Evolutionary conservation across 208 protist genomes (phyloP), one percentile per base, ranked within the genome.

Genomic region (Crithidia bombi): DNA sequence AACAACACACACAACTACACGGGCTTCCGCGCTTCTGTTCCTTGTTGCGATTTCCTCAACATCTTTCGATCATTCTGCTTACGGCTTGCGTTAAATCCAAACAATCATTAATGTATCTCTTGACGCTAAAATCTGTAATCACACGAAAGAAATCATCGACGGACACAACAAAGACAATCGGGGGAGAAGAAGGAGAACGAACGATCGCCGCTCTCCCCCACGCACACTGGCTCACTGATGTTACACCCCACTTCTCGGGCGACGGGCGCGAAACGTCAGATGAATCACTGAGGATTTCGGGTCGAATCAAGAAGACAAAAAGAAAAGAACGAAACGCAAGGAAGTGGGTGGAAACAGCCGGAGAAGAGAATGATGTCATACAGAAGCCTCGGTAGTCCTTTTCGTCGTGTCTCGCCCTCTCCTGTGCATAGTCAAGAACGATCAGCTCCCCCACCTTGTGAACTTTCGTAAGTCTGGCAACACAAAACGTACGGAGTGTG

Each of bases 1-100:
- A 15, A 6, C 36, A 12, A 15, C 36, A 15, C 7, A 19, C 17
- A 21, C 43, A 47, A 47, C 43, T 47, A 5, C 43, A 47, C 17
- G 12, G 15, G 5, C 43, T 19, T 47, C 17, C 38, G 7, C 38
- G 38, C 38, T 43, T 17, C 38, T 43, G 14, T 43, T 17, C 38
- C 38, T 43, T 43, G 7, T 7, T 17, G 43, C 43, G 12, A 47
- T 9, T 47, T 47, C n/a, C n/a, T n/a, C n/a, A n/a, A n/a, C n/a
- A n/a, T 47, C 21, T 5, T 47, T 52, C 47, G 47, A 5, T 81
- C 80, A 81, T 81, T 66, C 71, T 79, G 75, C 80, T 79, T 85
- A 79, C 80, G 72, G 80, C 75, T 70, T 69, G 75, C 80, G 75
- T 79, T 72, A 76, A 57, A 79, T 69, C 72, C 41, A 69, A 73